Evolutionary conservation across 164 flowering plant genomes (phyloP).

Genomic region (Vitis riparia): DNA sequence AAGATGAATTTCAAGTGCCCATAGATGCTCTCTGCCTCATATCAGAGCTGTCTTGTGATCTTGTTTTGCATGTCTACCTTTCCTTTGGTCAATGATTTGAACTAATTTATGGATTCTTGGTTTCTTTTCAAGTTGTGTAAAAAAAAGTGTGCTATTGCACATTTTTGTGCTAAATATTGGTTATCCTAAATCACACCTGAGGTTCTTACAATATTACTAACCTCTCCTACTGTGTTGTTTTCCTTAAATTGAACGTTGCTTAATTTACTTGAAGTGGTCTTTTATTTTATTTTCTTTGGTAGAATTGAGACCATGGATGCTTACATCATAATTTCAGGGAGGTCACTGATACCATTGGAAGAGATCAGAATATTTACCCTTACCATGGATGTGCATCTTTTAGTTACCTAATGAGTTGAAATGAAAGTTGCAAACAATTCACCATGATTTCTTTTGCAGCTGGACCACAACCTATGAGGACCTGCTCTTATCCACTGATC

Average conservation of each 20-base stretch:
- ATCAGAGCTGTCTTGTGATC: not conserved
- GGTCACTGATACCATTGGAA: not conserved
- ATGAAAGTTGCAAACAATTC: not conserved
- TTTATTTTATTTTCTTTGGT: too few relatives aligned
- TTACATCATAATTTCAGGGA: not conserved
- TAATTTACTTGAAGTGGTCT: too few relatives aligned
- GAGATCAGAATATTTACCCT: not conserved
- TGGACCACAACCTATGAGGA: slow-evolving; percentile 40
- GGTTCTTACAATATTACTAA: not conserved
- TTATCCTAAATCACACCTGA: not conserved
- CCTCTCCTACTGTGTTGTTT: not conserved
- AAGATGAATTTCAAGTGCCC: not conserved
- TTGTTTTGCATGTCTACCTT: not conserved
- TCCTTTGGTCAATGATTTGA: not conserved
- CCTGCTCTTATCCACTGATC: slow-evolving; percentile 30
- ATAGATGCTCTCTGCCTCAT: not conserved
- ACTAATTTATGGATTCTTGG: not conserved
- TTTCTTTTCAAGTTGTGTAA: not conserved
- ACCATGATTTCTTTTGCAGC: slow-evolving; percentile 17
- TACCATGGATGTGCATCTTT: not conserved
- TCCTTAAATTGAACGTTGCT: not conserved
- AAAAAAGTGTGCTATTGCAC: too few relatives aligned
- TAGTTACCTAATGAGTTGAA: not conserved
- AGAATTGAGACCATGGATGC: not conserved
- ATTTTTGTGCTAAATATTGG: too few relatives aligned